Evolutionary conservation across 2,329 filamentous ascomycete species (phyloP), one percentile per base, ranked within the genome.

Genomic region (Neofusicoccum cordaticola): DNA sequence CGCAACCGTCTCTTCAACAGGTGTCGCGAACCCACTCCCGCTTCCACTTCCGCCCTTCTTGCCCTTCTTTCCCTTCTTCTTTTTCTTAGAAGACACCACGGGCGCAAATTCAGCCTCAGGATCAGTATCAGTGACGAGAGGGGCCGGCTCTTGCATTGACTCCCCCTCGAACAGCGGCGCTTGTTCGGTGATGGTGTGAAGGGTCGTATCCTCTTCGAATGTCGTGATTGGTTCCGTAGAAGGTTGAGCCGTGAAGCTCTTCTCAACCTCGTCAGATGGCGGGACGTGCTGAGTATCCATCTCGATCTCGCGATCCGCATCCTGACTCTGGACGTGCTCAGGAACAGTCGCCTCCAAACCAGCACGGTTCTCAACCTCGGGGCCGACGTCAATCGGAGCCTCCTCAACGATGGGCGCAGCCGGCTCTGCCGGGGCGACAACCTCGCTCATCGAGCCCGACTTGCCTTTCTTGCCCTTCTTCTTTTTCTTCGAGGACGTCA

Each of bases 391-490:
- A 31, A 31, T 0, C 4, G 27, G 4, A 31, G 5, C 27, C 6
- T 31, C 27, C 27, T 31, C 27, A 31, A 31, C 27, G 27, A 31
- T 5, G 6, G 27, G 27, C 27, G 27, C 27, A 31, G 27, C 4
- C 27, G 27, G 27, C 27, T 31, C 27, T 31, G 27, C 27, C 27
- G 27, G 27, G 4, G 27, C 6, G 4, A 31, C 27, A 7, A 5
- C 27, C 27, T 31, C 27, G 7, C 27, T 31, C 27, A 7, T 7
- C 27, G 27, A 31, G 5, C 27, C 27, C 27, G 27, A 31, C 62
- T 71, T 73, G 3, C 63, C 67, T 63, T 71, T 71, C 68, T 73
- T 71, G 64, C 70, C 71, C 50, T 56, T 62, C 35, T 47, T 48
- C 58, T 62, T 62, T 15, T 48, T 62, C 27, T 50, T 62, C 15